Base-by-base conservation (phyloP, 495 filamentous ascomycete genomes). In the Aspergillus homomorphus region DNA sequence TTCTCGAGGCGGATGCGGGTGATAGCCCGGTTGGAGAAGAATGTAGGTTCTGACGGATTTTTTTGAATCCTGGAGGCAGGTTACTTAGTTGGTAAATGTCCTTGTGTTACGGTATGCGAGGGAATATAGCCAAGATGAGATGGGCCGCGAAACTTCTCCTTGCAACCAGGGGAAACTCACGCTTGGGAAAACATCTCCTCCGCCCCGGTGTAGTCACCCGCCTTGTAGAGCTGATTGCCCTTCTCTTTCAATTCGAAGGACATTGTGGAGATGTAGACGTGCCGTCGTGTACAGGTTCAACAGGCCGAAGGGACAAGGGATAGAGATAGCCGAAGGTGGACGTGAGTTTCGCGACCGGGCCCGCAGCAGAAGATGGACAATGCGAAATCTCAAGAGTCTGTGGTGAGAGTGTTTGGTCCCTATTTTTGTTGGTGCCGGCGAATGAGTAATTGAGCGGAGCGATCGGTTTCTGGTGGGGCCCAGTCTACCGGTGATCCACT, bases 11-110 rank as follows among this genome's bases (percentile, higher is more conserved):
- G 85, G 45, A 94, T 76, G 45, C 92, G 87, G 12, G 90, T 85
- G 71, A 96, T 87, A 43, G 93, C 89, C 52, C 94, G 89, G 76
- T 98, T 98, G 26, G 93, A 95, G 78, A 81, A 82, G 68, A 81
- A 77, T 24, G 73, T 76, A 22, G 80, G 69, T 53, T 81, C 78
- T 45, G 60, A 61, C 3, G 80, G 67, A 55, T 81, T 74, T 10
- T 51, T 26, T 16, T 46, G 45, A 19, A 46, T 53, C 12, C 50
- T 53, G 3, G 48, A 10, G 12, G 22, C n/a, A 15, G 9, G 12
- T 12, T 5, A 38, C 15, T 51, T 28, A 33, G 23, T 16, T 16
- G 9, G 12, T 30, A 26, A 24, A 3, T n/a, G 49, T 42, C 18
- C 16, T 26, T 23, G 57, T 38, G 12, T n/a, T n/a, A n/a, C n/a